Evolutionary conservation across 106 monocot genomes (phyloP).

Genomic region (Apostasia ramifera): DNA sequence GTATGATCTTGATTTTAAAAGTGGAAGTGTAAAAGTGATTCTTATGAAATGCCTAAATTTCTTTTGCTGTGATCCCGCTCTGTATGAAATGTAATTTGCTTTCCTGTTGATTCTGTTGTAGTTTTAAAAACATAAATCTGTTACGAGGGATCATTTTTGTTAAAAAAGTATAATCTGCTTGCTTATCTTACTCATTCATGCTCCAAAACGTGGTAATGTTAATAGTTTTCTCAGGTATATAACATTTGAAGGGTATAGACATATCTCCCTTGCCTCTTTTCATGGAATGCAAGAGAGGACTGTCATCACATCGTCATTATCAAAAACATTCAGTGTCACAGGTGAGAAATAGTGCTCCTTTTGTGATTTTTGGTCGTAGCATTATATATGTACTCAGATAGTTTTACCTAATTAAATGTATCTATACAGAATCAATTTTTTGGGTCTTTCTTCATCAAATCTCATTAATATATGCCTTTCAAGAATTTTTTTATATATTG

Average conservation of each 20-base stretch:
- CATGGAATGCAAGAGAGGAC: conserved; percentile 88
- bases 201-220: background rate
- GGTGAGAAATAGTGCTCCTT: conserved; percentile 33
- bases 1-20: background rate
- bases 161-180: background rate
- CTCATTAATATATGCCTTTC: too few relatives aligned
- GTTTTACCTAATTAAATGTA: too few relatives aligned
- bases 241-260: conserved; percentile 50
- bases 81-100: background rate
- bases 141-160: background rate
- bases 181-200: background rate
- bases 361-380: too few relatives aligned
- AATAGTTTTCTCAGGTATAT: conserved; percentile 66
- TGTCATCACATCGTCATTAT: conserved; percentile 88
- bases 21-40: background rate
- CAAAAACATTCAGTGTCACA: conserved; percentile 89
- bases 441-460: too few relatives aligned
- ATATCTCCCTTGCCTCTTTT: conserved; percentile 67
- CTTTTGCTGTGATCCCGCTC: background rate
- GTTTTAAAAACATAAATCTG: background rate
- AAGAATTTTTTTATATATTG: too few relatives aligned
- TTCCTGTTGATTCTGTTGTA: background rate
- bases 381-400: too few relatives aligned
- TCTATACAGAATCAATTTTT: too few relatives aligned
- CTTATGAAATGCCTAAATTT: background rate